A percentile compares a stretch with the other conserved stretches of the same genome.
Evolutionary conservation across 495 filamentous ascomycete species (phyloP).

Genomic region (Aspergillus leporis): DNA sequence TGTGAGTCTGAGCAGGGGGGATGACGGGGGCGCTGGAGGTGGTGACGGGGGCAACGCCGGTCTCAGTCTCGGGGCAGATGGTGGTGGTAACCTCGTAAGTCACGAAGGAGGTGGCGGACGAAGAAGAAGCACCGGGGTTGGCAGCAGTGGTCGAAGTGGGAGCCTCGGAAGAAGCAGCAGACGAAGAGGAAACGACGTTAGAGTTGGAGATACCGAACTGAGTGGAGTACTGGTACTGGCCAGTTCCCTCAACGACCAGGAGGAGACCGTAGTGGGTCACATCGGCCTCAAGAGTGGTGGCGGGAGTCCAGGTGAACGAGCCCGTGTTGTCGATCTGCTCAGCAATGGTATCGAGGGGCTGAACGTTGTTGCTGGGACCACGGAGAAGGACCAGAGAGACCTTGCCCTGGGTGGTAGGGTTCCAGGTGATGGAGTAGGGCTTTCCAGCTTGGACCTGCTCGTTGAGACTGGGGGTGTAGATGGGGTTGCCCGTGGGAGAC

Average conservation of each 20-base stretch:
- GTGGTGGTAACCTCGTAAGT: constrained; percentile 26
- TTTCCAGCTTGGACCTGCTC: constrained; percentile 55
- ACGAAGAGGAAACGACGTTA: constrained; percentile 30
- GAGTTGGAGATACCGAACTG: constrained; percentile 67
- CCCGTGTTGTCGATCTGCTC: constrained; percentile 61
- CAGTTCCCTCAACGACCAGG: constrained; percentile 61
- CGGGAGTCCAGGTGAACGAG: constrained; percentile 56
- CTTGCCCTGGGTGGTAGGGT: constrained; percentile 42
- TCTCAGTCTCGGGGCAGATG: constrained; percentile 21
- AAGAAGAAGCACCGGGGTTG: constrained; percentile 19
- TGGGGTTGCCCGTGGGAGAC: constrained; percentile 57
- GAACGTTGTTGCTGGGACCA: constrained; percentile 58
- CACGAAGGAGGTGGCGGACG: constrained; percentile 22
- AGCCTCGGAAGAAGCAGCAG: constrained; percentile 24
- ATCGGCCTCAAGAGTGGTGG: constrained; percentile 46
- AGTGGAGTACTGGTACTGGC: constrained; percentile 67
- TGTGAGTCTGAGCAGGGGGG: constrained; percentile 1
- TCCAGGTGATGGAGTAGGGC: constrained; percentile 64
- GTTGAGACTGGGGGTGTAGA: constrained; percentile 51
- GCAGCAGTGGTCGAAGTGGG: constrained; percentile 19
- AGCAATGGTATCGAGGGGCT: constrained; percentile 54
- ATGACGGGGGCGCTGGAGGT: constrained; percentile 22
- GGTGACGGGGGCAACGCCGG: constrained; percentile 14
- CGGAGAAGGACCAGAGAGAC: constrained; percentile 64
- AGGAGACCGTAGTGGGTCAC: constrained; percentile 64